phyloP scores from a whole-genome alignment of 169 alveolate species.

The Toxoplasma gondii region DNA sequence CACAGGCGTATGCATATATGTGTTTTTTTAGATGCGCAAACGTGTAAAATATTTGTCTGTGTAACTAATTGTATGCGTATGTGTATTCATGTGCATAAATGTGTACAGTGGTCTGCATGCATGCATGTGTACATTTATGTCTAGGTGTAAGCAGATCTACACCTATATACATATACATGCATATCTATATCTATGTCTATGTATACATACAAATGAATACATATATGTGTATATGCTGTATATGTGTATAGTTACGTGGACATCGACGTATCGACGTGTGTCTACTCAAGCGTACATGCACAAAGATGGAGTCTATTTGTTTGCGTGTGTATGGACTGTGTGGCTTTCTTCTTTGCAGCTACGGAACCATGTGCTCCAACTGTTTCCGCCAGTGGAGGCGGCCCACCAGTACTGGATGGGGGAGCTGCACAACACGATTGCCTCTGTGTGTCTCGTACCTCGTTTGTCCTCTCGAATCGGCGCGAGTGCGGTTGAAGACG shows the following conservation, averaged over 20 bases:
- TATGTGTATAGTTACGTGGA: not conserved
- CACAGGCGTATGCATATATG: no score
- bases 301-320: not conserved
- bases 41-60: not conserved
- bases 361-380: slow-evolving; percentile 60
- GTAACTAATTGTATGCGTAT: not conserved
- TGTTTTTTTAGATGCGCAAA: not conserved
- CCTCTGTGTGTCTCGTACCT: slow-evolving; percentile 61
- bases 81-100: not conserved
- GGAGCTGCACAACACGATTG: slow-evolving; percentile 60
- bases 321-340: not conserved
- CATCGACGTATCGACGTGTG: no score
- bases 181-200: not conserved
- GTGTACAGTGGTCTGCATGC: not conserved
- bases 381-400: slow-evolving; percentile 70
- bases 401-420: slow-evolving; percentile 75
- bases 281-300: not conserved
- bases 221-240: not conserved
- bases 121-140: slow-evolving; percentile 1
- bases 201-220: not conserved
- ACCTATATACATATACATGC: not conserved
- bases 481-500: not conserved
- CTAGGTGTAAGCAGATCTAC: not conserved
- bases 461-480: slow-evolving; percentile 44
- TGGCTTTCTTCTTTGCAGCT: slow-evolving; percentile 28